Percentiles rank a stretch among this genome's conserved stretches.
Conservation (phyloP, 176 grass and related monocot species). For the Oryza longistaminata region DNA sequence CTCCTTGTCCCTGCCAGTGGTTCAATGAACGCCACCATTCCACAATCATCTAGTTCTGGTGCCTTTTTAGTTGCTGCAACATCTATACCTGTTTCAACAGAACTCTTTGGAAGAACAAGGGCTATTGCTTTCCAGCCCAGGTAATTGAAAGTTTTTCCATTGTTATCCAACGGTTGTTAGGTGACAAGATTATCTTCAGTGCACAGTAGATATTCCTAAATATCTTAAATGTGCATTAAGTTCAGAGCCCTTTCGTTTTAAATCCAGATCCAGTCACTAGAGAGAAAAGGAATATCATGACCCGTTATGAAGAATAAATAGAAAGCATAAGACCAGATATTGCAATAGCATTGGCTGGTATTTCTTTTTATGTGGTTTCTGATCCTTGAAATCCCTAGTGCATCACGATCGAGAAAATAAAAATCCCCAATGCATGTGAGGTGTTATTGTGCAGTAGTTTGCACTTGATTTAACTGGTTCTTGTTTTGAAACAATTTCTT, state of each 20-base stretch:
- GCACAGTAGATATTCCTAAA: not conserved
- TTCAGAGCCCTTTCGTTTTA: slow-evolving; percentile 10
- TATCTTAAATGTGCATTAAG: not conserved
- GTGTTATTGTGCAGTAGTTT: not conserved
- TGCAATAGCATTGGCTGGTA: not conserved
- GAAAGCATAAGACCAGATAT: not conserved
- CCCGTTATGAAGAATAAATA: slow-evolving; percentile 15
- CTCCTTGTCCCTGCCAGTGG: slow-evolving; percentile 79
- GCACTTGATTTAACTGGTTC: slow-evolving; percentile 11
- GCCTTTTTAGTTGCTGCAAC: slow-evolving; percentile 75
- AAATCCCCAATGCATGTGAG: not conserved
- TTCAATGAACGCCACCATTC: slow-evolving; percentile 69
- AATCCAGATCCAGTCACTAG: slow-evolving; percentile 26
- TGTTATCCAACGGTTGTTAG: slow-evolving; percentile 23
- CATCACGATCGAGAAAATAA: too few relatives aligned
- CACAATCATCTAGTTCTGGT: slow-evolving; percentile 64
- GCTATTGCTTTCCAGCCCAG: slow-evolving; percentile 89
- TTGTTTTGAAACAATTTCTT: not conserved
- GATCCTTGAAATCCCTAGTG: not conserved
- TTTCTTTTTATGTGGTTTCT: slow-evolving; percentile 22
- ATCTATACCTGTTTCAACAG: slow-evolving; percentile 78
- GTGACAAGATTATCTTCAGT: slow-evolving; percentile 25
- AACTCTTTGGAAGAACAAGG: slow-evolving; percentile 87
- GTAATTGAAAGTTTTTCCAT: slow-evolving; percentile 50
- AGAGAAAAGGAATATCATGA: slow-evolving; percentile 34